Evolutionary conservation across 352 stramenopile species (phyloP).

Genomic region (Globisporangium paroecandrum): DNA sequence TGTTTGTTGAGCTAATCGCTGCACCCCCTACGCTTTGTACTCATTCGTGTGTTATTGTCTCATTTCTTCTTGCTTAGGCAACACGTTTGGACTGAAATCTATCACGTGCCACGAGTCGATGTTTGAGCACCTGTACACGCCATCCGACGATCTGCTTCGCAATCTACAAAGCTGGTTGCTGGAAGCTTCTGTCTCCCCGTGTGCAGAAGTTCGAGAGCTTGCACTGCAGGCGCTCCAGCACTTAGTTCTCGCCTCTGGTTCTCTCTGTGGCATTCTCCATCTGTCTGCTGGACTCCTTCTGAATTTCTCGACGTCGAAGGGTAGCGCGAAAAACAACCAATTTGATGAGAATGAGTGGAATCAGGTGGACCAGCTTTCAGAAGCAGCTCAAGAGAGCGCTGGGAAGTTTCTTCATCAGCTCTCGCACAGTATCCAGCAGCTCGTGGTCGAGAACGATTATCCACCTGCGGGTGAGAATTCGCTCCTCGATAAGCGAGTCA

Average conservation of each 20-base stretch:
- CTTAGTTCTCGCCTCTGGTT: slow-evolving; percentile 70
- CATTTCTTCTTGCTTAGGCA: slow-evolving; percentile 17
- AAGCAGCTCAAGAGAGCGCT: slow-evolving; percentile 30
- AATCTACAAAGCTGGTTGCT: slow-evolving; percentile 72
- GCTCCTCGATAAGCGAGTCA: slow-evolving; percentile 43
- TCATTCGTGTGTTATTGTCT: not conserved
- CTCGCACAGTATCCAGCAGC: slow-evolving; percentile 39
- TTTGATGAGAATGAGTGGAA: slow-evolving; percentile 52
- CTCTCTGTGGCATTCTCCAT: slow-evolving; percentile 72
- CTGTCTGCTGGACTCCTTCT: slow-evolving; percentile 60
- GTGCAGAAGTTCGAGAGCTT: slow-evolving; percentile 50
- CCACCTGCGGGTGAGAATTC: slow-evolving; percentile 30
- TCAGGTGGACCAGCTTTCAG: slow-evolving; percentile 51
- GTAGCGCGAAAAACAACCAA: slow-evolving; percentile 3
- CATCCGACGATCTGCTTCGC: slow-evolving; percentile 45
- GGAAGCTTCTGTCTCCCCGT: slow-evolving; percentile 46
- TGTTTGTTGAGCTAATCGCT: slow-evolving; percentile 11
- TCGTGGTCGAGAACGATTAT: slow-evolving; percentile 44
- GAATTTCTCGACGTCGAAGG: slow-evolving; percentile 29
- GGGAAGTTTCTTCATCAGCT: slow-evolving; percentile 49
- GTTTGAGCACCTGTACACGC: slow-evolving; percentile 40
- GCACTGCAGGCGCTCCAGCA: slow-evolving; percentile 57
- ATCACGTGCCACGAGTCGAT: slow-evolving; percentile 52
- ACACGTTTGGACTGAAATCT: slow-evolving; percentile 49
- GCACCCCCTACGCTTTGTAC: not conserved